Evolutionary conservation across 192 early-diverging fungal genomes (phyloP), one percentile per base, ranked within the genome.

Genomic region (Gryganskiella cystojenkinii): DNA sequence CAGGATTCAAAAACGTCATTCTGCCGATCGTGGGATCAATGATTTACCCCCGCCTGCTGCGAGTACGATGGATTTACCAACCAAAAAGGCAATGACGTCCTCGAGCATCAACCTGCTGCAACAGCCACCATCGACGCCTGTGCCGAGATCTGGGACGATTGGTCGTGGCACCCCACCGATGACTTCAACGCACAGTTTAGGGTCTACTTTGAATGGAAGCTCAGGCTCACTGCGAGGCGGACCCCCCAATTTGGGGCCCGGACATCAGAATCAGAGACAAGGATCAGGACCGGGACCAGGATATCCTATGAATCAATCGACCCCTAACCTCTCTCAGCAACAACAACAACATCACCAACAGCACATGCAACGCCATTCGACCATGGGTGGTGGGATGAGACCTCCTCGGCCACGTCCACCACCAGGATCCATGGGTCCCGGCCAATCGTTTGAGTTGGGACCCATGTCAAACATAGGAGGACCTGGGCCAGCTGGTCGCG

Each of bases 21-120:
- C 73, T 9, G 73, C 65, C 7, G 73, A 76, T 42, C 64, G 65
- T 24, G 73, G 73, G 3, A 76, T 76, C 37, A 76, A 76, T 13
- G 73, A 76, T 34, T 45, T 76, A 1, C 73, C 73, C 24, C 73
- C 73, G 7, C 73, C 73, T n/a, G 73, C 73, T 24, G 28, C 73
- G 4, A 63, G 73, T 25, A 76, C 73, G 20, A 61, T 62, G 51
- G 73, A 76, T 59, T 17, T 57, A 17, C 17, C 30, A 8, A 25
- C 58, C 15, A 42, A n/a, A 22, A 63, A 56, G 30, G 22, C 31
- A 8, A 15, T 3, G 0, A 67, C 71, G 3, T 25, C 28, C 10
- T 3, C 28, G 9, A 75, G 61, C 40, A 40, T 67, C 51, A 49
- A 44, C 7, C 33, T 25, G 47, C 46, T 49, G 10, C 49, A 45